A percentile compares a stretch with the other conserved stretches of the same genome.
Conservation (phyloP, 441 rosid genomes). For the Melastoma candidum region DNA sequence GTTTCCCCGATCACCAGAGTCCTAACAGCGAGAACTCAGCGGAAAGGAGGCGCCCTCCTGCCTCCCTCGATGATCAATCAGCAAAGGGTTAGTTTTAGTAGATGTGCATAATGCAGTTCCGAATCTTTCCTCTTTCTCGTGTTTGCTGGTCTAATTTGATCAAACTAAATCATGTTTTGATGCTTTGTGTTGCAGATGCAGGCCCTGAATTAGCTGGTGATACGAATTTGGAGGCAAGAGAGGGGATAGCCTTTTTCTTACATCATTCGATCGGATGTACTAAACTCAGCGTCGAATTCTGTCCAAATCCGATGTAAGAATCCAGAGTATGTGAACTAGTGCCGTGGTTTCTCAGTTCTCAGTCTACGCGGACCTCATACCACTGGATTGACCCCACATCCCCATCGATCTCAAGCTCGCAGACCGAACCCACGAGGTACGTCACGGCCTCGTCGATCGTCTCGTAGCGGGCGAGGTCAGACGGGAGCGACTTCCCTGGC, state of each 20-base stretch:
- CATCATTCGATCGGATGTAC: too few species aligned
- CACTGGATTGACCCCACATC: constrained; percentile 79
- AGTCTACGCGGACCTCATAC: constrained; percentile 75
- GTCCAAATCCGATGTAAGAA: too few species aligned
- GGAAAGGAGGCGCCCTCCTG: constrained; percentile 32
- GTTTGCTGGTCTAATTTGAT: too few species aligned
- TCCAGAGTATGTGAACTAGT: too few species aligned
- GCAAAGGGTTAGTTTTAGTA: constrained; percentile 19
- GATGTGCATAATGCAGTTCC: too few species aligned
- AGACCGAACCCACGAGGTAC: constrained; percentile 50
- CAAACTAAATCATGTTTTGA: too few species aligned
- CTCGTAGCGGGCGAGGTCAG: constrained; percentile 58
- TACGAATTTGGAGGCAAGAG: too few species aligned
- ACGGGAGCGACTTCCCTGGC: constrained; percentile 49
- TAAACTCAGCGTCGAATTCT: too few species aligned
- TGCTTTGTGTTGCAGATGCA: too few species aligned
- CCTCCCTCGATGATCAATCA: constrained; percentile 28
- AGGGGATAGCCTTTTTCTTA: too few species aligned
- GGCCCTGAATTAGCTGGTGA: too few species aligned
- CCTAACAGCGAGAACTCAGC: constrained; percentile 66
- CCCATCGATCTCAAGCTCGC: constrained; percentile 77
- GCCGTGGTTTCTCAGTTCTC: constrained; percentile 3
- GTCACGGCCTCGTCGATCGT: constrained; percentile 59
- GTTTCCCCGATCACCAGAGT: constrained; percentile 77
- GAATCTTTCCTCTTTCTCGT: too few species aligned